A percentile compares a stretch with the other conserved stretches of the same genome.
Evolutionary conservation across 2,329 filamentous ascomycete genomes (phyloP).

Genomic region (Fusarium sterilihyphosum): DNA sequence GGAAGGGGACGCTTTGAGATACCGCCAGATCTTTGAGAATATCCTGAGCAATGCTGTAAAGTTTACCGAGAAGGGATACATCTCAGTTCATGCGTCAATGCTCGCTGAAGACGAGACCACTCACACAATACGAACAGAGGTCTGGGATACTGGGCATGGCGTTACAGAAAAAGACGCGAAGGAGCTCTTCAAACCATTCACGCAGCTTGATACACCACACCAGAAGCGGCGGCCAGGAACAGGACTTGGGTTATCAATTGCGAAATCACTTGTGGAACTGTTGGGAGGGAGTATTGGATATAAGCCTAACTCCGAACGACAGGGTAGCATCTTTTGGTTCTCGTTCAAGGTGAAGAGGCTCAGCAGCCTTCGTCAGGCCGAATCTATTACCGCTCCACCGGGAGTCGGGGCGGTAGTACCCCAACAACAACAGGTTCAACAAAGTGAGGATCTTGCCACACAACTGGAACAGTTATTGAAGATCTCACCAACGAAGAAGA

Average conservation of each 20-base stretch:
- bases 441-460: not conserved
- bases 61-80: constrained; percentile 2
- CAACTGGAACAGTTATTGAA: not conserved
- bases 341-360: not conserved
- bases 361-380: not conserved
- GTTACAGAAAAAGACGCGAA: not conserved
- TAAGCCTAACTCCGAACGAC: not conserved
- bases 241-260: constrained; percentile 1
- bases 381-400: accelerated
- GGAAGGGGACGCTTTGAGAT: not conserved
- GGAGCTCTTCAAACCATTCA: constrained; percentile 1
- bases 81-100: not conserved
- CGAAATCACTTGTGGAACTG: not conserved
- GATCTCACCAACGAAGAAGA: not conserved
- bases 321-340: constrained; percentile 7
- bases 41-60: not conserved
- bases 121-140: not conserved
- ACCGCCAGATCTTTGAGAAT: not conserved
- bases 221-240: constrained; percentile 2
- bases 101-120: not conserved
- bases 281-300: not conserved
- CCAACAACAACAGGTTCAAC: not conserved
- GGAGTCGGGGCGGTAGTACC: accelerated
- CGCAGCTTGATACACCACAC: not conserved
- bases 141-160: not conserved